A percentile compares a stretch with the other conserved stretches of the same genome.
phyloP scores from a whole-genome alignment of 2,329 filamentous ascomycete species.

The Allantophomopsis lycopodina region DNA sequence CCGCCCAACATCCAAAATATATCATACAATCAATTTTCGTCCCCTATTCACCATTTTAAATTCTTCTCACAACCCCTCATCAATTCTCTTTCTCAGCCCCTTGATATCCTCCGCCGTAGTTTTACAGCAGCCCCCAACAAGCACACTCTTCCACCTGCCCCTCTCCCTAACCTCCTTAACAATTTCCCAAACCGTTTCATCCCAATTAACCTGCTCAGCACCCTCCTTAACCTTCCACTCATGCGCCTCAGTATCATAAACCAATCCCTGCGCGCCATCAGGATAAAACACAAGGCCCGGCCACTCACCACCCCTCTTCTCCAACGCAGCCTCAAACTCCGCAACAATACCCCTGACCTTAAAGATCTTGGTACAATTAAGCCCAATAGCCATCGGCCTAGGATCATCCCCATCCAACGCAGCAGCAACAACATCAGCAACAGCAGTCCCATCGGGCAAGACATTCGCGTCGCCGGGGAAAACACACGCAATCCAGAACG shows the following conservation, averaged over 20 bases:
- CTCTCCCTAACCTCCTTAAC: slow-evolving; percentile 10
- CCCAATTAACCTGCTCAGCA: slow-evolving; percentile 9
- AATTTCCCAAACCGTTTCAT: slow-evolving; percentile 15
- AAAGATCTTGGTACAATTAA: slow-evolving; percentile 53
- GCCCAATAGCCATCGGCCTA: slow-evolving; percentile 44
- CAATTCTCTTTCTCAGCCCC: slow-evolving; percentile 10
- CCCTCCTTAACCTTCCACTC: slow-evolving; percentile 30
- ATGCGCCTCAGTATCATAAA: slow-evolving; percentile 47
- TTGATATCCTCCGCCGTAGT: slow-evolving; percentile 20
- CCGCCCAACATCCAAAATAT: no score
- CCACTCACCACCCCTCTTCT: slow-evolving; percentile 19
- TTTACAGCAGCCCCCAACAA: slow-evolving; percentile 26
- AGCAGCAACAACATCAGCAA: slow-evolving; percentile 23
- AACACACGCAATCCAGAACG: slow-evolving; percentile 45
- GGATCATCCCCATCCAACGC: slow-evolving; percentile 10
- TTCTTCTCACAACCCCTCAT: not conserved
- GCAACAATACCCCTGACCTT: slow-evolving; percentile 39
- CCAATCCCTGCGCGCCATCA: slow-evolving; percentile 50
- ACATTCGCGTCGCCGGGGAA: slow-evolving; percentile 31
- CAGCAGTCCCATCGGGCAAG: slow-evolving; percentile 37
- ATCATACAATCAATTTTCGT: no score
- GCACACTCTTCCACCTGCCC: slow-evolving; percentile 11
- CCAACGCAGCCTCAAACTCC: slow-evolving; percentile 33
- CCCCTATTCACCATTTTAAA: not conserved
- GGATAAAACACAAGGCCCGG: slow-evolving; percentile 48